Conservation (phyloP, 2,329 filamentous ascomycete genomes). For the Simplicillium aogashimaense region DNA sequence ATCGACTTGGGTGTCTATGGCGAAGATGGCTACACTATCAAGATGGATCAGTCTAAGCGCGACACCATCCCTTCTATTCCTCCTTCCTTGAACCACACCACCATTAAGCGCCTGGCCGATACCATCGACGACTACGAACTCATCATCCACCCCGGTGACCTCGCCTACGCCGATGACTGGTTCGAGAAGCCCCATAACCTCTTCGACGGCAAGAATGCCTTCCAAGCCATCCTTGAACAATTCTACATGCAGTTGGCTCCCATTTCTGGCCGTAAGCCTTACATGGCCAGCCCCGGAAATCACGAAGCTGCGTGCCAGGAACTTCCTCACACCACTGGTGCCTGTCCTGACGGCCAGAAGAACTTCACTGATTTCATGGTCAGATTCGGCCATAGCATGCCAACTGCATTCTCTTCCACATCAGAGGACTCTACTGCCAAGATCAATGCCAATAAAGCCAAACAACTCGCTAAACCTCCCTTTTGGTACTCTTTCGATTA, state of each 20-base stretch:
- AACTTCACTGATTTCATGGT: constrained; percentile 53
- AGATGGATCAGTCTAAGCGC: constrained; percentile 31
- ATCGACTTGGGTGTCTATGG: constrained; percentile 40
- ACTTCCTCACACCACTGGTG: constrained; percentile 13
- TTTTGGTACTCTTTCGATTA: constrained; percentile 20
- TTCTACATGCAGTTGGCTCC: constrained; percentile 34
- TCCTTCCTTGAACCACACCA: constrained; percentile 46
- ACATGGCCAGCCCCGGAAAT: constrained; percentile 37
- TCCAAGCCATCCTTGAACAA: constrained; percentile 44
- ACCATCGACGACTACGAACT: constrained; percentile 47
- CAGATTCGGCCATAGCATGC: constrained; percentile 43
- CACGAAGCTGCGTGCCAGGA: constrained; percentile 46
- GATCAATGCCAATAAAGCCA: constrained; percentile 33
- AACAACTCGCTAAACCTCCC: neutral
- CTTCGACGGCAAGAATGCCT: constrained; percentile 38
- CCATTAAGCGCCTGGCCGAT: constrained; percentile 41
- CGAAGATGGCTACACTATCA: constrained; percentile 19
- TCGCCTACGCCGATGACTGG: constrained; percentile 52
- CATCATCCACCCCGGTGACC: constrained; percentile 42
- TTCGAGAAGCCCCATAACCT: constrained; percentile 32
- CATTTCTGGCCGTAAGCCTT: constrained; percentile 41
- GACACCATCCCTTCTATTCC: constrained; percentile 37
- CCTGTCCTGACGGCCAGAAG: constrained; percentile 41
- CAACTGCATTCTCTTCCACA: constrained; percentile 36
- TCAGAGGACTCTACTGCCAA: constrained; percentile 31